phyloP scores from a whole-genome alignment of 2,329 filamentous ascomycete genomes.

The Dendrostoma leiphaemia region DNA sequence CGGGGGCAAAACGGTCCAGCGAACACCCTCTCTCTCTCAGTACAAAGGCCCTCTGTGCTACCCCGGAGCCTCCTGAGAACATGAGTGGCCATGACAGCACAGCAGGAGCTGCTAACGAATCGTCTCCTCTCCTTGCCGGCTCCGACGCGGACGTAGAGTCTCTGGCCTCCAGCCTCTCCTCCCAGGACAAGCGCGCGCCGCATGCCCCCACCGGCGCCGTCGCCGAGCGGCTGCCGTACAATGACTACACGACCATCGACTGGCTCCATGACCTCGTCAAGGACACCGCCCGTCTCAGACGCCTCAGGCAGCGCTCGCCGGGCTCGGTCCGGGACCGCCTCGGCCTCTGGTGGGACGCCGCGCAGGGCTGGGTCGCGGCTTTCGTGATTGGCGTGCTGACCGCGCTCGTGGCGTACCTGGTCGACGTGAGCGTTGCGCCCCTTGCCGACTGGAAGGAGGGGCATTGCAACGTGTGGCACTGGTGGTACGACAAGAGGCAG shows the following conservation, averaged over 20 bases:
- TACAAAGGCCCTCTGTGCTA: too few species aligned
- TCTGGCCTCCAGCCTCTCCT: constrained; percentile 28
- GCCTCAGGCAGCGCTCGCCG: too few species aligned
- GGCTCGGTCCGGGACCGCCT: constrained; percentile 30
- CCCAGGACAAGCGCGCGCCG: constrained; percentile 31
- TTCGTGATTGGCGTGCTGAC: constrained; percentile 52
- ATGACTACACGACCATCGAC: constrained; percentile 61
- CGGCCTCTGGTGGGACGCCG: constrained; percentile 46
- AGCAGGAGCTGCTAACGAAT: not conserved
- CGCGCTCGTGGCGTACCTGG: constrained; percentile 52
- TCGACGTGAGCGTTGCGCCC: constrained; percentile 50
- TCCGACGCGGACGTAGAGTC: constrained; percentile 20
- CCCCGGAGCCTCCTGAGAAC: too few species aligned
- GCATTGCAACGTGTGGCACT: constrained; percentile 44
- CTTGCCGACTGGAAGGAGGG: constrained; percentile 56
- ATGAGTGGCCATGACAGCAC: not conserved
- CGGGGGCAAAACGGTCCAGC: too few species aligned
- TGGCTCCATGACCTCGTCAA: constrained; percentile 61
- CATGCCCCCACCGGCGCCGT: constrained; percentile 33
- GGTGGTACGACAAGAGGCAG: constrained; percentile 46
- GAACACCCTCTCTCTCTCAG: too few species aligned
- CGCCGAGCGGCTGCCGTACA: constrained; percentile 57
- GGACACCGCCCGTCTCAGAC: constrained; percentile 47
- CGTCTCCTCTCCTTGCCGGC: not conserved
- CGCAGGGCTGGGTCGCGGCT: constrained; percentile 54